phyloP scores from a whole-genome alignment of 805 yeast species.

The Saccharomycopsis malanga region DNA sequence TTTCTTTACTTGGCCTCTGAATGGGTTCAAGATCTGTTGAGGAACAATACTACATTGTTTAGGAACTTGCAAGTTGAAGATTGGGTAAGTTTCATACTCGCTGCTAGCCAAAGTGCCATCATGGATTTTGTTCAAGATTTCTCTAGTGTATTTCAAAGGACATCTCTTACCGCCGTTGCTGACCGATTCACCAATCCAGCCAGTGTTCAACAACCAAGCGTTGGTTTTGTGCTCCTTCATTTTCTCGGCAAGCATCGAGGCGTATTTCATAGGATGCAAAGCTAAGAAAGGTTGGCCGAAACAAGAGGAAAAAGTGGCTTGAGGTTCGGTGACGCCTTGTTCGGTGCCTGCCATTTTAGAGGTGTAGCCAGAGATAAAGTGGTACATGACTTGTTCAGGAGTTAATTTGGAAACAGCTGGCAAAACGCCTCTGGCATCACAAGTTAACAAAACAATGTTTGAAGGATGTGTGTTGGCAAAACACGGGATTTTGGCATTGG shows the following conservation, averaged over 20 bases:
- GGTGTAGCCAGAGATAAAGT: slow-evolving; percentile 96
- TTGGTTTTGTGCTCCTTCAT: slow-evolving; percentile 80
- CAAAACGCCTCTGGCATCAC: slow-evolving; percentile 96
- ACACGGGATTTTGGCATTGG: slow-evolving; percentile 95
- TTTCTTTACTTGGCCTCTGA: slow-evolving; percentile 56
- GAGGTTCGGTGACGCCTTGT: slow-evolving; percentile 97
- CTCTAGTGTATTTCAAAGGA: slow-evolving; percentile 95
- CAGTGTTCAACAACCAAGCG: slow-evolving; percentile 97
- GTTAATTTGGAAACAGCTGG: slow-evolving; percentile 95
- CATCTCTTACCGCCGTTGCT: slow-evolving; percentile 94
- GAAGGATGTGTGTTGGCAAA: slow-evolving; percentile 84
- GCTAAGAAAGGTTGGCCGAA: slow-evolving; percentile 99
- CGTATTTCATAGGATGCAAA: slow-evolving; percentile 96
- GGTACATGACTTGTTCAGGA: slow-evolving; percentile 97
- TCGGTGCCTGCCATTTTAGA: slow-evolving; percentile 99
- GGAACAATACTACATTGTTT: slow-evolving; percentile 73
- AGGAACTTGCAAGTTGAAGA: slow-evolving; percentile 85
- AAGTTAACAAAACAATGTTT: slow-evolving; percentile 84
- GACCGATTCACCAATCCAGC: slow-evolving; percentile 96
- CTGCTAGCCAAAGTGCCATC: slow-evolving; percentile 77
- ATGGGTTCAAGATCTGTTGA: slow-evolving; percentile 75
- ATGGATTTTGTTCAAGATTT: slow-evolving; percentile 90
- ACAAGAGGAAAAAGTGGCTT: slow-evolving; percentile 96
- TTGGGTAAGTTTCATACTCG: slow-evolving; percentile 77
- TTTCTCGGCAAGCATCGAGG: slow-evolving; percentile 91